Conservation (phyloP, 768 basidiomycete species). For the Rhodotorula kratochvilovae region DNA sequence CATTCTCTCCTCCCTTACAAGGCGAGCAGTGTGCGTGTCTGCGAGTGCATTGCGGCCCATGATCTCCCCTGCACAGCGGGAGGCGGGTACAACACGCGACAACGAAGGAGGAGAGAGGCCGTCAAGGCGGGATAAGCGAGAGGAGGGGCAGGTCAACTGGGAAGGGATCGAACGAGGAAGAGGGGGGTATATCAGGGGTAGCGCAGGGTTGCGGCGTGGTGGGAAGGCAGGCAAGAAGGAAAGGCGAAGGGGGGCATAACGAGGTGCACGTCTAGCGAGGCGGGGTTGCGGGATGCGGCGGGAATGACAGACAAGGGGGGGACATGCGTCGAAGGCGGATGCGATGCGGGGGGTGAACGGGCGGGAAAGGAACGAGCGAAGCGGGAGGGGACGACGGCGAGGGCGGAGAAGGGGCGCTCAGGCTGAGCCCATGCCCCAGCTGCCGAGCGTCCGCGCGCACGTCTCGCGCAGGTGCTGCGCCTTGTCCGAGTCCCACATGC, state of each 20-base stretch:
- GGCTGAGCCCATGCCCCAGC: constrained; percentile 30
- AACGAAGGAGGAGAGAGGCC: no score
- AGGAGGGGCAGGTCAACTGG: no score
- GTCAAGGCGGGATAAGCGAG: no score
- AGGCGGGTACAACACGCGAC: no score
- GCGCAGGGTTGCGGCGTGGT: neutral
- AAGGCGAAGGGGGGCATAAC: neutral
- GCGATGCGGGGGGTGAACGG: neutral
- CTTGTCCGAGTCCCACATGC: constrained; percentile 43
- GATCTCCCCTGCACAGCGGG: no score
- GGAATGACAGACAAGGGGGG: neutral
- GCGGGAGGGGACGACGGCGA: neutral
- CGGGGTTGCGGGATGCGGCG: neutral
- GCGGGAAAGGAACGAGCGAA: neutral
- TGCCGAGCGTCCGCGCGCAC: constrained; percentile 29
- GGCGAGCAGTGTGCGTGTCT: no score
- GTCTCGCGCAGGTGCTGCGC: constrained; percentile 41
- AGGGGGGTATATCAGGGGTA: neutral
- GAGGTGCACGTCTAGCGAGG: neutral
- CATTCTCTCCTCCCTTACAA: no score
- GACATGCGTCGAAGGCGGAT: neutral
- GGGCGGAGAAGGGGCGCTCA: neutral
- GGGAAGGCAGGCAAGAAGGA: neutral
- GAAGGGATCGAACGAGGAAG: neutral
- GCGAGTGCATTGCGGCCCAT: no score